Base-by-base conservation (phyloP, 345 rosid genomes). In the Aquilaria sinensis region DNA sequence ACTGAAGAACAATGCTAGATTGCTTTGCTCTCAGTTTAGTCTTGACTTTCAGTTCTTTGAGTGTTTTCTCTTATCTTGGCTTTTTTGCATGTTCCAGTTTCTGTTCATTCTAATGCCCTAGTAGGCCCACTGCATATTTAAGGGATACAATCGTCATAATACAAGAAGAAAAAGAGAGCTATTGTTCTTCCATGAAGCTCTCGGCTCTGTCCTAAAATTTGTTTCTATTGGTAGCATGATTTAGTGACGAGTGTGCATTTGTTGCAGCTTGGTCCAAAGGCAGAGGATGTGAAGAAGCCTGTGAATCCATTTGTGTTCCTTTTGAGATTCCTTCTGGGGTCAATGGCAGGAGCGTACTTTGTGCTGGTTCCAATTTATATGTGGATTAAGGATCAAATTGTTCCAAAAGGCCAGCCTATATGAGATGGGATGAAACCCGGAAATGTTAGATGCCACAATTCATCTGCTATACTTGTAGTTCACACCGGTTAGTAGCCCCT, bases 351-450 rank as follows among this genome's bases (percentile, higher is more conserved):
- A 56, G 62, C 92, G 1, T 94, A 92, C 81, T 93, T 56, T 65
- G 92, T 86, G 37, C 70, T 94, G 69, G 74, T 94, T 70, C 92
- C 99, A 0, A 81, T 94, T 63, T 90, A 94, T 84, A 90, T 94
- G 99, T 94, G 99, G 99, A 68, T 94, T 72, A 94, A 94, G 74
- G 97, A 94, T 83, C 82, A 78, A 77, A 74, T 94, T 60, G 76
- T 83, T 53, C 97, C 99, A n/a, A 79, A 90, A 76, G 96, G 84
- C 23, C 79, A 62, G 66, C 96, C 99, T 55, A 86, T 94, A 57
- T 87, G 72, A 64, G 49, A 46, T 12, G 56, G 37, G 13, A 31
- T 50, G 32, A 47, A 66, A 57, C 49, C 11, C 67, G 62, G 5
- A 63, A 23, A 43, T 37, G 9, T 10, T 49, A 14, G 15, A 46